phyloP scores from a whole-genome alignment of 352 stramenopile species.

The Phytophthora pini region DNA sequence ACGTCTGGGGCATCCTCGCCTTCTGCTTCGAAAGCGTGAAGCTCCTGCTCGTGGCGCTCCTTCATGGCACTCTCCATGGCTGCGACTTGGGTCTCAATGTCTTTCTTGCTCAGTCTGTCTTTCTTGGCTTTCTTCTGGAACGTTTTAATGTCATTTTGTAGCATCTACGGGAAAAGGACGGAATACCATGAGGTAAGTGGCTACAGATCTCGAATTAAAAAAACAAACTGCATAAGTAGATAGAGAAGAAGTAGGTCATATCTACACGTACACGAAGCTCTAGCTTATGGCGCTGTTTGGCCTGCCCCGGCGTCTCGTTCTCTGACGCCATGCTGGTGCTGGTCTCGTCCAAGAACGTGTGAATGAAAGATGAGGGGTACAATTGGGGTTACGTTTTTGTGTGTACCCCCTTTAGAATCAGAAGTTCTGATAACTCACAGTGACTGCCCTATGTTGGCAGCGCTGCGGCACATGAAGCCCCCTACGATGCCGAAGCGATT shows the following conservation, averaged over 20 bases:
- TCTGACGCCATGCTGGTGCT: slow-evolving; percentile 50
- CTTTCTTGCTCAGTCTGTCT: slow-evolving; percentile 79
- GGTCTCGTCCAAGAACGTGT: neutral
- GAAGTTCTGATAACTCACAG: too few species aligned
- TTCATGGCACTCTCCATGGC: slow-evolving; percentile 68
- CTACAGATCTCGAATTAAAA: slow-evolving; percentile 1
- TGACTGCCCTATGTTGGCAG: neutral
- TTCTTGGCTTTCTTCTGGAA: slow-evolving; percentile 91
- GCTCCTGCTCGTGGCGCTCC: slow-evolving; percentile 60
- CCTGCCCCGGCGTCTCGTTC: slow-evolving; percentile 75
- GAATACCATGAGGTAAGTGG: neutral
- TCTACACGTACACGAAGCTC: slow-evolving; percentile 70
- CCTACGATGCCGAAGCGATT: slow-evolving; percentile 12
- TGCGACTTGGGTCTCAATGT: slow-evolving; percentile 61
- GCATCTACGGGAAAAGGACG: slow-evolving; percentile 43
- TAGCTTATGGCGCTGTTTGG: slow-evolving; percentile 90
- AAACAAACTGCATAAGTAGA: neutral
- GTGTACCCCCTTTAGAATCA: too few species aligned
- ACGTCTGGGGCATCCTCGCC: slow-evolving; percentile 8
- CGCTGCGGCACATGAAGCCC: slow-evolving; percentile 1
- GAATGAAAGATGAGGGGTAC: neutral
- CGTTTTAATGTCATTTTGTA: slow-evolving; percentile 80
- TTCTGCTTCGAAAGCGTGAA: slow-evolving; percentile 39
- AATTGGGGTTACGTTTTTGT: neutral
- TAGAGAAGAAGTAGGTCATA: neutral